These are phyloP conservation scores for Multifurca ochricompacta DNA, from an alignment of 768 basidiomycete genomes.

Conservation along the genomic window DNA sequence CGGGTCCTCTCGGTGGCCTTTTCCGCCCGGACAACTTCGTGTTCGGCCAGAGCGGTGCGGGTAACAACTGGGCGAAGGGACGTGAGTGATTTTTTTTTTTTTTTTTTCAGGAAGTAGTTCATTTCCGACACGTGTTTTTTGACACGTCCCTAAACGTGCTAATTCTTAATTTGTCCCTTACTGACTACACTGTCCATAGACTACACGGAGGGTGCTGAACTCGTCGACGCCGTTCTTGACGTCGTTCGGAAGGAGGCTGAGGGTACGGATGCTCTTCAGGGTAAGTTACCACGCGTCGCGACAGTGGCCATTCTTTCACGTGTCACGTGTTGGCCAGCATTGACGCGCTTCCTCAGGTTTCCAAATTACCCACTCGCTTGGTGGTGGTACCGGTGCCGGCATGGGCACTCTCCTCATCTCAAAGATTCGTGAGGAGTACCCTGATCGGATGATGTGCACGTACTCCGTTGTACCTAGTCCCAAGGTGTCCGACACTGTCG, in stretches of 20 bases:
- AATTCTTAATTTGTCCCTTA: conserved; percentile 19
- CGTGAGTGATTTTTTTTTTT: conserved; percentile 48
- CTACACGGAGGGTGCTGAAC: conserved; percentile 95
- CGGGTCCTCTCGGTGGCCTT: conserved; percentile 80
- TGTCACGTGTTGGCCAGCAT: conserved; percentile 11
- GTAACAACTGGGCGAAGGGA: conserved; percentile 99
- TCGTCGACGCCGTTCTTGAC: conserved; percentile 96
- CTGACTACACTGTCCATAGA: conserved; percentile 34
- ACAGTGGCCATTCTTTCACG: conserved; percentile 13
- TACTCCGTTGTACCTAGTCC: conserved; percentile 98
- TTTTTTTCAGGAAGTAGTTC: not conserved
- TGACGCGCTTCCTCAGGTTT: conserved; percentile 51
- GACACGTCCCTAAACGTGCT: conserved; percentile 19
- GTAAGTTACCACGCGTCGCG: conserved; percentile 35
- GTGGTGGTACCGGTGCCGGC: conserved; percentile 99
- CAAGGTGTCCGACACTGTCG: conserved; percentile 97
- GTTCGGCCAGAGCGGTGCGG: conserved; percentile 95
- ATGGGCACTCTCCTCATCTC: conserved; percentile 99
- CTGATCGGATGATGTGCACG: conserved; percentile 99
- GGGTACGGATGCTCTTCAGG: conserved; percentile 94
- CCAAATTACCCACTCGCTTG: conserved; percentile 98
- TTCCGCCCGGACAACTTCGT: conserved; percentile 99
- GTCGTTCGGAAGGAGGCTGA: conserved; percentile 99
- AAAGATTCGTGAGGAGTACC: conserved; percentile 98
- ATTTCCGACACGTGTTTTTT: conserved; percentile 2